Base-by-base conservation (phyloP, 2,329 filamentous ascomycete genomes). In the Coleophoma cylindrospora region DNA sequence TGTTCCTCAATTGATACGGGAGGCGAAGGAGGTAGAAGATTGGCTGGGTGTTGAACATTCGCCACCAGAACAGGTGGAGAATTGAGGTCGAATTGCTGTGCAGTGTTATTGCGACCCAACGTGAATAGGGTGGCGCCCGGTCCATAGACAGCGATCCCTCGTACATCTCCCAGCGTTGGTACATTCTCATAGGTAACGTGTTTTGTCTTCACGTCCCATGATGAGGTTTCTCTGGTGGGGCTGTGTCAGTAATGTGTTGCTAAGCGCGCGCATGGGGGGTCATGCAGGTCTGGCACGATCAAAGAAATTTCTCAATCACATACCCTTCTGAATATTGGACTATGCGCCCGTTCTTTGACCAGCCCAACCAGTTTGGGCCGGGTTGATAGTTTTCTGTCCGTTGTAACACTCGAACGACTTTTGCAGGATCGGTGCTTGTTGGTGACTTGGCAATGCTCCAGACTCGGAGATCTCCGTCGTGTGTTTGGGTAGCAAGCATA, bases 141-240 rank as follows among this genome's bases (percentile, higher is more conserved):
- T 1, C 92, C 94, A 67, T 94, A 95, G 53, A 91, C 87, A 41
- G 91, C 87, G 40, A 99, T 79, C 14, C 89, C 92, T 55, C 81
- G 81, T 51, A 96, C 81, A 57, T 86, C 83, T 36, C 94, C 86
- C 7, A 91, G 77, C 1, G 91, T 96, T 6, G 91, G 91, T 50
- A 97, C 88, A 51, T 81, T 79, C 62, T 96, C 91, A 68, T 84
- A 95, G 3, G 90, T 91, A 59, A 99, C 91, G 64, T 95, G 86
- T 67, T 97, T 97, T n/a, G 94, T 99, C 56, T 91, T 82, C 41
- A 99, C 94, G 74, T 99, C 94, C 92, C 94, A 99, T 51, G 91
- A 87, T 61, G 89, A 84, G 36, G 91, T 96, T 76, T 96, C 88
- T 49, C 91, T 91, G 65, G 11, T 61, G 48, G 53, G 53, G 56